These are phyloP conservation scores for Pouteria campechiana DNA, from an alignment of 179 eudicot genomes.

Conservation along the genomic window DNA sequence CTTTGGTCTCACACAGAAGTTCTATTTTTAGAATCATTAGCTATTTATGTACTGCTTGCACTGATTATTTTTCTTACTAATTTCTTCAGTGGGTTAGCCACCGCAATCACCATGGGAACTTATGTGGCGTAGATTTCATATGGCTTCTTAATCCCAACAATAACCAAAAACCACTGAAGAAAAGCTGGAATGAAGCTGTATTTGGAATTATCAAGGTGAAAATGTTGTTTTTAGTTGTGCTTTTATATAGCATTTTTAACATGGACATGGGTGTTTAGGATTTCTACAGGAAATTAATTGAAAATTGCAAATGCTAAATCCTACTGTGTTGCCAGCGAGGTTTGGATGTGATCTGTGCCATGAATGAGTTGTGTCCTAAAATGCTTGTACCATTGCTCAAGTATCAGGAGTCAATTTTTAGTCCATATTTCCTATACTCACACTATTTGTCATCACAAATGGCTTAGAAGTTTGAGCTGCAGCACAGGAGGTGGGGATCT, in stretches of 20 bases:
- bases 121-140: slow-evolving; percentile 97
- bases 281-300: too few species aligned
- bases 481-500: too few species aligned
- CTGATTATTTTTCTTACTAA: slow-evolving; percentile 3
- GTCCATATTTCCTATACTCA: too few species aligned
- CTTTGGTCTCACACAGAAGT: neutral
- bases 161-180: slow-evolving; percentile 67
- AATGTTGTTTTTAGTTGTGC: neutral
- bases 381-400: too few species aligned
- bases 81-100: slow-evolving; percentile 90
- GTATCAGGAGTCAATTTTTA: too few species aligned
- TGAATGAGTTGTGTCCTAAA: too few species aligned
- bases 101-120: slow-evolving; percentile 92
- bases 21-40: neutral
- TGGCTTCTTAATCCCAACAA: slow-evolving; percentile 98
- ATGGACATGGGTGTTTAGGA: too few species aligned
- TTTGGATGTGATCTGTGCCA: too few species aligned
- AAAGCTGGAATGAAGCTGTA: slow-evolving; percentile 94
- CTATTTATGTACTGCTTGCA: slow-evolving; percentile 4
- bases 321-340: too few species aligned
- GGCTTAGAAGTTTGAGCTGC: too few species aligned
- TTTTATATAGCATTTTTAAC: neutral
- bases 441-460: too few species aligned
- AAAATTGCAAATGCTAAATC: too few species aligned
- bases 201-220: slow-evolving; percentile 94